phyloP scores from a whole-genome alignment of 2,329 filamentous ascomycete species.

The Ceratocystis alfenasii region DNA sequence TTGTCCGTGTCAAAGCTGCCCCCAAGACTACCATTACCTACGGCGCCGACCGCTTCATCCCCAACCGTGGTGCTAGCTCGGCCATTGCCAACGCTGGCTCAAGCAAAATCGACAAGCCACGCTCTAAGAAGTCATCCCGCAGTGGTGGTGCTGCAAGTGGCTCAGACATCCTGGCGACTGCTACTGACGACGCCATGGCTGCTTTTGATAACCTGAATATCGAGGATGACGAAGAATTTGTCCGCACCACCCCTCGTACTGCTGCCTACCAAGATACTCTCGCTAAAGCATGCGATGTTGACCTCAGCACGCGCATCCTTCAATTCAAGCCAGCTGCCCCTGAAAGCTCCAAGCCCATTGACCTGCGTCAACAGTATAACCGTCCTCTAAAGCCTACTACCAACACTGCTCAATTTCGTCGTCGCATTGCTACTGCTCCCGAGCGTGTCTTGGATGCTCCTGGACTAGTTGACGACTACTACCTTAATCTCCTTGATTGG shows the following conservation, averaged over 20 bases:
- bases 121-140: constrained; percentile 56
- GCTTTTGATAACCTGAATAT: constrained; percentile 71
- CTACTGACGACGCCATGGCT: constrained; percentile 66
- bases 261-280: constrained; percentile 87
- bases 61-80: constrained; percentile 82
- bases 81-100: constrained; percentile 71
- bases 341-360: constrained; percentile 95
- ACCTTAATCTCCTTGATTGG: constrained; percentile 97
- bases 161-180: constrained; percentile 64
- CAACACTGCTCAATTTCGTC: constrained; percentile 72
- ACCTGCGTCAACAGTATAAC: constrained; percentile 96
- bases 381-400: constrained; percentile 72
- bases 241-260: constrained; percentile 72
- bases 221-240: constrained; percentile 56
- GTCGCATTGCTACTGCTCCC: constrained; percentile 84
- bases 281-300: constrained; percentile 83
- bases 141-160: constrained; percentile 42
- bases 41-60: constrained; percentile 85
- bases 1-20: constrained; percentile 41
- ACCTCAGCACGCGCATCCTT: constrained; percentile 85
- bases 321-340: constrained; percentile 98
- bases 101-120: constrained; percentile 67
- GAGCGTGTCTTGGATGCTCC: constrained; percentile 94
- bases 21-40: constrained; percentile 74
- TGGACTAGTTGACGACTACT: constrained; percentile 95